A percentile compares a stretch with the other conserved stretches of the same genome.
Conservation (phyloP, 2,329 filamentous ascomycete species). For the Lasiodiplodia sp. region DNA sequence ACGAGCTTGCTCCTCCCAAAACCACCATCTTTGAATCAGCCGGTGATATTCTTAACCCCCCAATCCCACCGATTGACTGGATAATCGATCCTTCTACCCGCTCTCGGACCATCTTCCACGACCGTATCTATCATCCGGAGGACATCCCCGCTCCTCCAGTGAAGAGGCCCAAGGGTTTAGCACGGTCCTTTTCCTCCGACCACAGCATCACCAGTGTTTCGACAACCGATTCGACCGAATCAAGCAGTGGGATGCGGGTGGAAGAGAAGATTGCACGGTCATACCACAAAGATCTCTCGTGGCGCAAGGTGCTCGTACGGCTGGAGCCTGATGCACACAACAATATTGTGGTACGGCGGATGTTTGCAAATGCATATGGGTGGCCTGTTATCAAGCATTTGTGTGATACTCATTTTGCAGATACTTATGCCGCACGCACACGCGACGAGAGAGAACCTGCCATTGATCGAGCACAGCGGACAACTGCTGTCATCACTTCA, state of each 20-base stretch:
- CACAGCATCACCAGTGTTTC: conserved; percentile 32
- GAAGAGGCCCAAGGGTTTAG: conserved; percentile 45
- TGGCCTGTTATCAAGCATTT: conserved; percentile 97
- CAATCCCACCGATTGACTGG: conserved; percentile 80
- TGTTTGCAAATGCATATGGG: conserved; percentile 96
- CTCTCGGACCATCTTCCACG: conserved; percentile 92
- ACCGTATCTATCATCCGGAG: conserved; percentile 89
- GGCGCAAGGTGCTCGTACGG: conserved; percentile 96
- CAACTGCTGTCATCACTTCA: conserved; percentile 62
- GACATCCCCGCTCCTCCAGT: conserved; percentile 85
- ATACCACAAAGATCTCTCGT: conserved; percentile 89
- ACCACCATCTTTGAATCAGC: conserved; percentile 97
- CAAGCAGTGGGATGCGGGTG: conserved; percentile 75
- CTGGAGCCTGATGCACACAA: conserved; percentile 98
- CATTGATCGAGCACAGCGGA: conserved; percentile 72
- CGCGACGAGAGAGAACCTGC: conserved; percentile 72
- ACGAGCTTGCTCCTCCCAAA: conserved; percentile 76
- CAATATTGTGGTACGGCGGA: conserved; percentile 94
- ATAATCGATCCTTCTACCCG: conserved; percentile 83
- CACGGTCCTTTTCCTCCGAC: conserved; percentile 51
- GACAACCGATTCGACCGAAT: conserved; percentile 27
- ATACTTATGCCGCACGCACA: conserved; percentile 70
- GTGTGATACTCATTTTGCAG: conserved; percentile 91
- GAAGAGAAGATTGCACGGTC: conserved; percentile 98
- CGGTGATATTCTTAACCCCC: conserved; percentile 89